These are phyloP conservation scores for Colletotrichum incanum DNA, from an alignment of 2,329 filamentous ascomycete species.

Conservation along the genomic window DNA sequence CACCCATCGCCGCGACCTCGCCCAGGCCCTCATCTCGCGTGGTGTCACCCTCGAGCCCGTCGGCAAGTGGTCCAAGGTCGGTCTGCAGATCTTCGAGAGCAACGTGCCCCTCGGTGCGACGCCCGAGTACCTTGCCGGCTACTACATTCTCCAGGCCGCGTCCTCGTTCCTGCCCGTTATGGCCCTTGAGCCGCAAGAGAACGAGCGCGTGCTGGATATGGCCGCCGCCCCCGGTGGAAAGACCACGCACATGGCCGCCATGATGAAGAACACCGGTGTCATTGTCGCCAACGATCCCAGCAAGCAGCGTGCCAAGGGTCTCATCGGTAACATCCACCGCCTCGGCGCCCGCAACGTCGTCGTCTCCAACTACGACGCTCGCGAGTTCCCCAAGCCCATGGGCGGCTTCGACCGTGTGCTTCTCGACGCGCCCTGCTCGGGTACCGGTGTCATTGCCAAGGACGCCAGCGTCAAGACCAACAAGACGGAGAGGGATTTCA, in stretches of 20 bases:
- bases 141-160: constrained; percentile 98
- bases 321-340: constrained; percentile 98
- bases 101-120: constrained; percentile 90
- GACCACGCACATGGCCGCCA: constrained; percentile 93
- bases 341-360: constrained; percentile 90
- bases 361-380: constrained; percentile 95
- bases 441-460: constrained; percentile 97
- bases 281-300: constrained; percentile 98
- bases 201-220: constrained; percentile 90
- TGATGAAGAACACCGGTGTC: constrained; percentile 97
- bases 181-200: constrained; percentile 93
- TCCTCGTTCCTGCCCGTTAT: constrained; percentile 98
- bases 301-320: constrained; percentile 93
- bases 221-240: constrained; percentile 96
- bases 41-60: constrained; percentile 97
- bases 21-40: constrained; percentile 94
- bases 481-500: constrained; percentile 95
- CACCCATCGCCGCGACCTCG: constrained; percentile 82
- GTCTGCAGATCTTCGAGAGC: constrained; percentile 95
- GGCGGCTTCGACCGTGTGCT: constrained; percentile 96
- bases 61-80: constrained; percentile 99
- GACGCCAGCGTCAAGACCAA: constrained; percentile 98
- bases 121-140: constrained; percentile 95
- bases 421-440: constrained; percentile 79
- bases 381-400: constrained; percentile 94